A percentile compares a stretch with the other conserved stretches of the same genome.
These are phyloP conservation scores for Tylopilus sp. DNA, from an alignment of 768 basidiomycete genomes.

Conservation along the genomic window DNA sequence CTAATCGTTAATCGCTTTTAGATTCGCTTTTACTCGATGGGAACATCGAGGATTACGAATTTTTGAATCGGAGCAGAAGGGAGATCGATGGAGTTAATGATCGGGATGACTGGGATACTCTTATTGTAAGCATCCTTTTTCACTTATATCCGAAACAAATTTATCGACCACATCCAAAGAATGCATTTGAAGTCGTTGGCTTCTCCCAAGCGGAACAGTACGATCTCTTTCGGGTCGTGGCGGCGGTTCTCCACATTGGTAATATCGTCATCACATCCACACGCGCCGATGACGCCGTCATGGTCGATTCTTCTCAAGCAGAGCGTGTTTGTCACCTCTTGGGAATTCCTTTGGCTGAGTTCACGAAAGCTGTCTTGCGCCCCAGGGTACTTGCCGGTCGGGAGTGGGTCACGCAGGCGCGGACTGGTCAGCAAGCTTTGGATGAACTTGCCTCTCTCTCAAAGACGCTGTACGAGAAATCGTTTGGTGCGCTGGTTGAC, in stretches of 20 bases:
- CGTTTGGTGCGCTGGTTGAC: constrained; percentile 90
- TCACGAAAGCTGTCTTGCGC: constrained; percentile 82
- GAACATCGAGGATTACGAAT: constrained; percentile 79
- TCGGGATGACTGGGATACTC: constrained; percentile 75
- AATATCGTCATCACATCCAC: constrained; percentile 83
- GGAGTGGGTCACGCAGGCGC: constrained; percentile 94
- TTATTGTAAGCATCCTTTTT: constrained; percentile 50
- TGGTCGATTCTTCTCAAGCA: constrained; percentile 81
- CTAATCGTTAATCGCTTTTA: constrained; percentile 27
- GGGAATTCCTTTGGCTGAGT: constrained; percentile 83
- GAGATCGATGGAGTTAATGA: constrained; percentile 98
- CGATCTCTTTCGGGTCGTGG: constrained; percentile 91
- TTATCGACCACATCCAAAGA: constrained; percentile 37
- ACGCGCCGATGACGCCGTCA: constrained; percentile 72
- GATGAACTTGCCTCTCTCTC: constrained; percentile 90
- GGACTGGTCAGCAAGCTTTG: constrained; percentile 86
- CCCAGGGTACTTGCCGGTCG: constrained; percentile 92
- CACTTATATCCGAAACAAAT: background rate
- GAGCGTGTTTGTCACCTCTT: constrained; percentile 88
- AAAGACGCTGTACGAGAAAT: constrained; percentile 97
- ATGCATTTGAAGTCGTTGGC: constrained; percentile 85
- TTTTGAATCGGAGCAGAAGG: constrained; percentile 82
- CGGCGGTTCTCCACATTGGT: constrained; percentile 92
- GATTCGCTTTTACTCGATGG: constrained; percentile 74
- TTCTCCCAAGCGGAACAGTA: constrained; percentile 82